Conservation (phyloP, 1,284 basidiomycete species). For the Ganoderma lucidum region DNA sequence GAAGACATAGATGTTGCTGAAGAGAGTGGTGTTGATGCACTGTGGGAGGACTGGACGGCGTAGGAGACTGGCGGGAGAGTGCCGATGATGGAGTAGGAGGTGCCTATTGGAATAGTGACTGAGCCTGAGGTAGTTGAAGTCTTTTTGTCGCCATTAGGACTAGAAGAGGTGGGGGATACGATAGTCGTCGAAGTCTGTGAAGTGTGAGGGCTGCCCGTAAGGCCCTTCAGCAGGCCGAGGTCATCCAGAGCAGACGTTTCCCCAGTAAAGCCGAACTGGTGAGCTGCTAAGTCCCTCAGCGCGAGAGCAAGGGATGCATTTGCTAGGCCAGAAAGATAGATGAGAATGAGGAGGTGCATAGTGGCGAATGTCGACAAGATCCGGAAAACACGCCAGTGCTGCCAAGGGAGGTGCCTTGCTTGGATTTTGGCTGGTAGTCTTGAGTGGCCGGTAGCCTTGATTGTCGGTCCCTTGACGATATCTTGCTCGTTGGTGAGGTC, state of each 20-base stretch:
- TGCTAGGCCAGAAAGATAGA: slow-evolving; percentile 21
- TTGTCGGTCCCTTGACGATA: background rate
- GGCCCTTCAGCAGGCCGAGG: slow-evolving; percentile 19
- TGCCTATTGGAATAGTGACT: slow-evolving; percentile 15
- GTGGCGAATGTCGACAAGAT: background rate
- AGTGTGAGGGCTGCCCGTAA: slow-evolving; percentile 14
- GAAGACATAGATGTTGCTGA: background rate
- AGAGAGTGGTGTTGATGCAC: background rate
- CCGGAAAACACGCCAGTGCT: background rate
- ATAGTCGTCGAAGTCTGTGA: slow-evolving; percentile 12
- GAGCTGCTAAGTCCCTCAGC: background rate
- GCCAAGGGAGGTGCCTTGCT: background rate
- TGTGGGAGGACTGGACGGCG: background rate
- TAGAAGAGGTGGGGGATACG: slow-evolving; percentile 1
- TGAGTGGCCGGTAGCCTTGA: background rate
- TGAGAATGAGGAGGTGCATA: slow-evolving; percentile 22
- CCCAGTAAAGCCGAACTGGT: background rate
- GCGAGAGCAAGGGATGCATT: slow-evolving; percentile 20
- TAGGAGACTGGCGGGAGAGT: slow-evolving; percentile 18
- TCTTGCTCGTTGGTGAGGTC: background rate
- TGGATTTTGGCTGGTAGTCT: background rate
- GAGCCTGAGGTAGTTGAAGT: slow-evolving; percentile 15
- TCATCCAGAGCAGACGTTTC: slow-evolving; percentile 21
- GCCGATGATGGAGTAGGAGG: slow-evolving; percentile 30
- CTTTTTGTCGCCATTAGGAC: slow-evolving; percentile 8